Evolutionary conservation across 495 filamentous ascomycete genomes (phyloP), one percentile per base, ranked within the genome.

Genomic region (Aspergillus carlsbadensis): DNA sequence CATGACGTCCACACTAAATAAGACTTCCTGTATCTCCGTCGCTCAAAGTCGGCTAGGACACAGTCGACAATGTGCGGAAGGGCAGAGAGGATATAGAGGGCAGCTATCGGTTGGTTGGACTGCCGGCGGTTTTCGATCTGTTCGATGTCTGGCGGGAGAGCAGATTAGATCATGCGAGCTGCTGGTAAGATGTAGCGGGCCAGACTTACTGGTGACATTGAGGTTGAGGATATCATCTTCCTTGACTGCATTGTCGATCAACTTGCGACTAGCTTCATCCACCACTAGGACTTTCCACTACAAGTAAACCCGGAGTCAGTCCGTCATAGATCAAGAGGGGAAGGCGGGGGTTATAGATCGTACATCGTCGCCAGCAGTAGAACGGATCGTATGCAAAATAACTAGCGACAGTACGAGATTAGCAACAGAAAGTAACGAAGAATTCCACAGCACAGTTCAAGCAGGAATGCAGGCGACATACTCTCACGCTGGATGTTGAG

Each of bases 211-310:
- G 52, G 92, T 91, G 67, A 98, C 88, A 67, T 95, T 95, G 70
- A 91, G 81, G 68, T 94, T 92, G 68, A 98, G 86, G 52, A 98
- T 93, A 68, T 96, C 90, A 80, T 97, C 92, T 73, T 96, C 89
- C 59, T 89, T 92, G 64, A 92, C 83, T 21, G 90, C 88, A 79
- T 88, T 91, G 69, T 94, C 87, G 60, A 98, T 80, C 60, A 98
- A 76, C 66, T 85, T 88, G 67, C 84, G 86, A 68, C 88, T 90
- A 18, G 72, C 76, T 58, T 87, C 85, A 73, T 98, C 94, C 61
- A 95, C 72, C 29, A 98, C 87, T 64, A 98, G 74, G 61, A 96
- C 87, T 81, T 96, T 97, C 94, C 94, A 98, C 93, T 98, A 67
- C 44, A 60, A 29, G n/a, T n/a, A 57, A 26, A 33, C 18, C 15